Conservation (phyloP, 768 basidiomycete genomes). For the Pisolithus sp. region DNA sequence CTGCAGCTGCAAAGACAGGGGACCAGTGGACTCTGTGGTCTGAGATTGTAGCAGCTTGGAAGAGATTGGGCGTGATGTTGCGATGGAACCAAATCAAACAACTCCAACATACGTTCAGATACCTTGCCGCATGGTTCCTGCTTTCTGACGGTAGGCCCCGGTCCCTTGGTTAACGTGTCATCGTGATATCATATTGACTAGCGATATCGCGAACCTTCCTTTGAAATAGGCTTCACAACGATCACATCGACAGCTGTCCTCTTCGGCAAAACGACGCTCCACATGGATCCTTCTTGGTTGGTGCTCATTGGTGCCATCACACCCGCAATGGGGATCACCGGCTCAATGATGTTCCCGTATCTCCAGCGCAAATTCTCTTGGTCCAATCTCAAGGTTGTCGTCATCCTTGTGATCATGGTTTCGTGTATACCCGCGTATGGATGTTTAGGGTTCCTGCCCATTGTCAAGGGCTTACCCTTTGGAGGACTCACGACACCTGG, state of each 20-base stretch:
- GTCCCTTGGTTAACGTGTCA: too few species aligned
- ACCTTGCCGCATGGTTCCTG: slow-evolving; percentile 90
- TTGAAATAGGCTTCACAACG: slow-evolving; percentile 70
- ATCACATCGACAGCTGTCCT: slow-evolving; percentile 89
- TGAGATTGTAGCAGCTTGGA: slow-evolving; percentile 71
- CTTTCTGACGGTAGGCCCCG: slow-evolving; percentile 72
- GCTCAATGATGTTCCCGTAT: slow-evolving; percentile 75
- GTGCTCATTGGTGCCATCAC: slow-evolving; percentile 77
- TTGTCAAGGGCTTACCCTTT: slow-evolving; percentile 44
- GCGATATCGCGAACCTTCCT: not conserved
- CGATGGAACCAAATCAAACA: slow-evolving; percentile 63
- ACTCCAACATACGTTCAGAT: slow-evolving; percentile 80
- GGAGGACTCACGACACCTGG: slow-evolving; percentile 72
- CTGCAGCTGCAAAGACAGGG: slow-evolving; percentile 9
- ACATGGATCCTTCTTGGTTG: slow-evolving; percentile 73
- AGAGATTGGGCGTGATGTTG: slow-evolving; percentile 67
- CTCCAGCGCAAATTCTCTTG: slow-evolving; percentile 60
- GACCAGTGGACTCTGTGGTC: slow-evolving; percentile 38
- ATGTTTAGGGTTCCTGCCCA: slow-evolving; percentile 66
- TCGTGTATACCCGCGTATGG: slow-evolving; percentile 73
- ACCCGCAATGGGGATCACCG: slow-evolving; percentile 71
- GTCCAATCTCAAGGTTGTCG: slow-evolving; percentile 63
- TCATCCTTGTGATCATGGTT: slow-evolving; percentile 60
- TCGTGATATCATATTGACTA: not conserved
- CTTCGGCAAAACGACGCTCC: slow-evolving; percentile 83